Evolutionary conservation across 2,329 filamentous ascomycete species (phyloP).

Genomic region (Graphium sp.): DNA sequence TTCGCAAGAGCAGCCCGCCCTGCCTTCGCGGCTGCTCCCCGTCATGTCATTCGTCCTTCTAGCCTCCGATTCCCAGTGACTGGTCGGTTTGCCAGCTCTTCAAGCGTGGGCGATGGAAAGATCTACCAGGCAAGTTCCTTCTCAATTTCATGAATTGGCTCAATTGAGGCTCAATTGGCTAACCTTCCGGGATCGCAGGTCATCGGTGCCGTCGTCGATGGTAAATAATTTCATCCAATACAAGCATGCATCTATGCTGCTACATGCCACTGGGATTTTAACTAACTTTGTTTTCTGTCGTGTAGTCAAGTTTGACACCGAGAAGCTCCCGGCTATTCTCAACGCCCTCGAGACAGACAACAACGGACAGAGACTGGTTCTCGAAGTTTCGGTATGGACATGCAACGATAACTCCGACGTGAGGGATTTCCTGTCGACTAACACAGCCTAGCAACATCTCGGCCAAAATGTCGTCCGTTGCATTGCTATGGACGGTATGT

Average conservation of each 20-base stretch:
- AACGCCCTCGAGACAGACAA: conserved; percentile 90
- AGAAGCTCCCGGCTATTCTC: conserved; percentile 90
- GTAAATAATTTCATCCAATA: conserved; percentile 36
- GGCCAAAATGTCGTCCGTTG: conserved; percentile 98
- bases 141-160: background rate
- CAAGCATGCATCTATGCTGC: background rate
- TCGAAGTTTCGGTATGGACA: conserved; percentile 77
- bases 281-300: conserved; percentile 7
- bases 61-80: conserved; percentile 35
- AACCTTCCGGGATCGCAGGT: too few species aligned
- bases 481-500: conserved; percentile 99
- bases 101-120: conserved; percentile 44
- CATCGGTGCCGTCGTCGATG: conserved; percentile 98
- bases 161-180: background rate
- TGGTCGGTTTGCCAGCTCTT: conserved; percentile 42
- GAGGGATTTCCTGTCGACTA: conserved; percentile 11
- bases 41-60: conserved; percentile 40
- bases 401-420: conserved; percentile 2
- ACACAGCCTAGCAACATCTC: conserved; percentile 74
- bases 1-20: conserved; percentile 46
- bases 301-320: conserved; percentile 88
- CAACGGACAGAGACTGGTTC: conserved; percentile 81
- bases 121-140: conserved; percentile 43
- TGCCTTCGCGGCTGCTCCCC: conserved; percentile 36
- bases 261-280: conserved; percentile 4